Evolutionary conservation across 805 yeast genomes (phyloP).

Genomic region (Starmerella bacillaris): DNA sequence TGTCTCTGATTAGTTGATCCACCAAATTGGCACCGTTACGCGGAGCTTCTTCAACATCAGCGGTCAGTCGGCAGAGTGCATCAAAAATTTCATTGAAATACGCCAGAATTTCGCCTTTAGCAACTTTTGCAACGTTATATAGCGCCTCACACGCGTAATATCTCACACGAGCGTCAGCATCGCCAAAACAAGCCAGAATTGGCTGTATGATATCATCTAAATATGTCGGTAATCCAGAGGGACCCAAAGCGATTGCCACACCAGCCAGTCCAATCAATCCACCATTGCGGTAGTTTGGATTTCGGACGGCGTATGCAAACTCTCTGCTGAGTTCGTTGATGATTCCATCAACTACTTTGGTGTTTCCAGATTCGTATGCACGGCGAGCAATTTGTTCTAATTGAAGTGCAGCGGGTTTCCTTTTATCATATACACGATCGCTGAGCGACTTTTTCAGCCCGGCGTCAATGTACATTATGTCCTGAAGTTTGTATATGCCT

Average conservation of each 20-base stretch:
- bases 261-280: conserved; percentile 93
- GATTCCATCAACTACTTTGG: conserved; percentile 38
- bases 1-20: conserved; percentile 79
- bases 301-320: conserved; percentile 65
- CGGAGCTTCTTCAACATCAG: conserved; percentile 80
- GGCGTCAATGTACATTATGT: conserved; percentile 35
- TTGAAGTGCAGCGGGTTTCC: conserved; percentile 53
- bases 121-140: conserved; percentile 89
- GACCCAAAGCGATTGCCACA: conserved; percentile 81
- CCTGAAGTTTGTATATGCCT: too few relatives aligned
- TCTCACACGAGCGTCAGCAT: conserved; percentile 90
- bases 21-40: conserved; percentile 89
- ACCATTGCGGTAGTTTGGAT: conserved; percentile 81
- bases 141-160: conserved; percentile 93
- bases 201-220: conserved; percentile 80
- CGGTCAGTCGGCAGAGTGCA: conserved; percentile 71
- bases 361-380: conserved; percentile 41
- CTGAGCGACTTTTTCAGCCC: conserved; percentile 47
- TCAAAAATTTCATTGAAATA: conserved; percentile 93
- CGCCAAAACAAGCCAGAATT: conserved; percentile 86
- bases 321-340: conserved; percentile 62
- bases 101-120: conserved; percentile 79
- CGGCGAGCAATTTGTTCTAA: conserved; percentile 58
- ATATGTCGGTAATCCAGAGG: conserved; percentile 60
- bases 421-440: conserved; percentile 59